phyloP scores from a whole-genome alignment of 2,329 filamentous ascomycete species.

The Celoporthe dispersa region DNA sequence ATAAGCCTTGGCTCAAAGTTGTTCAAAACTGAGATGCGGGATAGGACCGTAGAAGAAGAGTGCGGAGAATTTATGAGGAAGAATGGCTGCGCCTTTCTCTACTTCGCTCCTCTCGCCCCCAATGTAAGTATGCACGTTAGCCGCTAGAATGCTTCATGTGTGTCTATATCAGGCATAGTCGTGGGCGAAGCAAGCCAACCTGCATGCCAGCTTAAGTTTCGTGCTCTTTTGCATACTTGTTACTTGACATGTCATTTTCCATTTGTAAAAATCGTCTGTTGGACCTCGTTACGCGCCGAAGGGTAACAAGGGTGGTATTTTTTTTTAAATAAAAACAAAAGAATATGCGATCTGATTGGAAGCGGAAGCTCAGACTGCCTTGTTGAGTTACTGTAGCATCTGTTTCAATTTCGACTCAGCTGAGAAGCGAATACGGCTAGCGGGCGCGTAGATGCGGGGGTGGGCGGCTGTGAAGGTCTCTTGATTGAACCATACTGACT shows the following conservation, averaged over 20 bases:
- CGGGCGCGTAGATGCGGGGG: too few relatives aligned
- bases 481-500: too few relatives aligned
- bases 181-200: background rate
- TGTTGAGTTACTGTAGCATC: too few relatives aligned
- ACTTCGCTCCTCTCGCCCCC: background rate
- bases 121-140: background rate
- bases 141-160: background rate
- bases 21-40: background rate
- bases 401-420: too few relatives aligned
- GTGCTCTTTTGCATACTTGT: too few relatives aligned
- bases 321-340: too few relatives aligned
- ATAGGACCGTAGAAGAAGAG: background rate
- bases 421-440: too few relatives aligned
- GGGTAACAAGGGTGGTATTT: too few relatives aligned
- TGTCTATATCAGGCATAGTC: background rate
- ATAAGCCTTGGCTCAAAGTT: background rate
- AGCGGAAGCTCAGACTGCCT: too few relatives aligned
- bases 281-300: too few relatives aligned
- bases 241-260: too few relatives aligned
- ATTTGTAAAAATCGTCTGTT: background rate
- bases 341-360: background rate
- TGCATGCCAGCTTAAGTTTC: background rate
- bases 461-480: too few relatives aligned
- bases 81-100: background rate
- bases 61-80: background rate